These are phyloP conservation scores for Hyphopichia khmerensis DNA, from an alignment of 1,139 yeast genomes.

Conservation along the genomic window DNA sequence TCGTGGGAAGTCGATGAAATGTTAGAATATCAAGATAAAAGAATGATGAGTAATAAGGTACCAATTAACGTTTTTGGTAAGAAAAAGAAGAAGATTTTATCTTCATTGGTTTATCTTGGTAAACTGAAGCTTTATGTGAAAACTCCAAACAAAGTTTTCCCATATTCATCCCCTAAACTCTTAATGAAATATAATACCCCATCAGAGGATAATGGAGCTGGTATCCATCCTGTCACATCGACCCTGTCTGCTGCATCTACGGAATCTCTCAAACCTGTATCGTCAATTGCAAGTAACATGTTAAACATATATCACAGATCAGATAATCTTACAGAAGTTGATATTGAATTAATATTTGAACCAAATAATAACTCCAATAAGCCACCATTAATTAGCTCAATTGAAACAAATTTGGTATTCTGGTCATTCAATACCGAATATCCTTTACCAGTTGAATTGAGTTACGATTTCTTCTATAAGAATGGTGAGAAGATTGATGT, in stretches of 20 bases:
- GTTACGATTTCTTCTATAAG: constrained; percentile 44
- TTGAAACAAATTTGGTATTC: constrained; percentile 38
- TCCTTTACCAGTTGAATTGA: constrained; percentile 41
- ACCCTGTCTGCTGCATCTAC: constrained; percentile 4
- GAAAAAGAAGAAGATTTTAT: constrained; percentile 39
- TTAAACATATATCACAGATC: constrained; percentile 33
- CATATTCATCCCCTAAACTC: constrained; percentile 40
- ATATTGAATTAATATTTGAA: constrained; percentile 26
- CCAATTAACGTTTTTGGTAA: constrained; percentile 31
- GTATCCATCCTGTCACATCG: constrained; percentile 1
- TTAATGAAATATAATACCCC: constrained; percentile 34
- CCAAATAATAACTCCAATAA: constrained; percentile 18
- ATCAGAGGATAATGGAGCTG: neutral
- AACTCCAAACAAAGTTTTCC: constrained; percentile 36
- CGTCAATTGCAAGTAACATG: constrained; percentile 15
- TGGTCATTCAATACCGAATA: constrained; percentile 46
- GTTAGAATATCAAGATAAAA: constrained; percentile 16
- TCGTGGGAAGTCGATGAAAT: constrained; percentile 12
- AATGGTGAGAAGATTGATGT: constrained; percentile 11
- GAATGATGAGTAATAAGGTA: constrained; percentile 28
- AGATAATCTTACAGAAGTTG: constrained; percentile 20
- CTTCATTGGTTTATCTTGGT: constrained; percentile 37
- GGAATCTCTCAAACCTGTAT: constrained; percentile 1
- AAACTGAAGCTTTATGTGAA: constrained; percentile 30
- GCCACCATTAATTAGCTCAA: constrained; percentile 33